phyloP scores from a whole-genome alignment of 2,329 filamentous ascomycete genomes.

The Exophiala bonariae region DNA sequence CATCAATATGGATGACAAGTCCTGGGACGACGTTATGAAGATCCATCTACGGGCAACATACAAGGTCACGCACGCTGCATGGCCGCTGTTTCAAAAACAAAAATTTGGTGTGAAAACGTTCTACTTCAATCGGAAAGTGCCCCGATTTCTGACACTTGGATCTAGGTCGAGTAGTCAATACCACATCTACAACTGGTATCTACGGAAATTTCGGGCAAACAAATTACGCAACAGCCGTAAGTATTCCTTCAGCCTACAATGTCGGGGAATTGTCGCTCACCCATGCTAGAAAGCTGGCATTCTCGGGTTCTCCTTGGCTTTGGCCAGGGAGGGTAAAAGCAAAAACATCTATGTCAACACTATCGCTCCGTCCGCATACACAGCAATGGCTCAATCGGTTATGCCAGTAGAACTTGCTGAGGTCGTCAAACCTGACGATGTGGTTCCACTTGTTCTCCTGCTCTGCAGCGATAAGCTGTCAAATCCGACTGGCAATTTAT shows the following conservation, averaged over 20 bases:
- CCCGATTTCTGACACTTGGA: too few relatives aligned
- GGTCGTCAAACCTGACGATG: slow-evolving; percentile 98
- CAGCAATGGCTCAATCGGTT: slow-evolving; percentile 88
- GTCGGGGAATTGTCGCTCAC: slow-evolving; percentile 7
- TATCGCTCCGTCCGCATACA: slow-evolving; percentile 95
- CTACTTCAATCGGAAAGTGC: too few relatives aligned
- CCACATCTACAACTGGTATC: slow-evolving; percentile 92
- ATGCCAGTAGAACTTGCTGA: slow-evolving; percentile 98
- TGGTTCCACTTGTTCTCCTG: slow-evolving; percentile 85
- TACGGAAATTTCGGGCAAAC: slow-evolving; percentile 99
- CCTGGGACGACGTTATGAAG: slow-evolving; percentile 87
- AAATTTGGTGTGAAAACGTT: too few relatives aligned
- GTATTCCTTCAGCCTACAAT: slow-evolving; percentile 34
- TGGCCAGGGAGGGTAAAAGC: slow-evolving; percentile 89
- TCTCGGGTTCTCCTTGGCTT: slow-evolving; percentile 86
- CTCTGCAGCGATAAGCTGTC: slow-evolving; percentile 86
- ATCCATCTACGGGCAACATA: slow-evolving; percentile 93
- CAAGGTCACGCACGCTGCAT: slow-evolving; percentile 94
- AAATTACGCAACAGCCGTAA: slow-evolving; percentile 87
- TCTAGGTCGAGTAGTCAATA: slow-evolving; percentile 96
- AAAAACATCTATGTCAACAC: slow-evolving; percentile 99
- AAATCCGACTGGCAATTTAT: slow-evolving; percentile 79
- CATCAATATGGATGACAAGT: slow-evolving; percentile 89
- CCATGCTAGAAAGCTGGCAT: slow-evolving; percentile 75
- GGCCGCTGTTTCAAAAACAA: slow-evolving; percentile 96